Percentiles rank a stretch among this genome's conserved stretches.
phyloP scores from a whole-genome alignment of 2,329 filamentous ascomycete species.

The Monilinia laxa region DNA sequence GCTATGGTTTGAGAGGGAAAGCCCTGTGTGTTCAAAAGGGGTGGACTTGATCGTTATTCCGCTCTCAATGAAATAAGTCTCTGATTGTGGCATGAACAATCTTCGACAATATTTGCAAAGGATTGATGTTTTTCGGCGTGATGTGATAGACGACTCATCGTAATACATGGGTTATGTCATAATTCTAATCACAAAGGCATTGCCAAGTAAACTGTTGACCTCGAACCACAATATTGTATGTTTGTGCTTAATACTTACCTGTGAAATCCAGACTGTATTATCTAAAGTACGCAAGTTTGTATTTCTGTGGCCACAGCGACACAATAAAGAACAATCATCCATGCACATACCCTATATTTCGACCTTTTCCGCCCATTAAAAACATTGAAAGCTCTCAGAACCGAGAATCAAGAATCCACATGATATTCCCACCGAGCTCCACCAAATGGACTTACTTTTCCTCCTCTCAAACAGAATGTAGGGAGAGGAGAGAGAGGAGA shows the following conservation, averaged over 20 bases:
- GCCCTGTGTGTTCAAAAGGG: conserved; percentile 80
- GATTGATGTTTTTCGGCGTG: conserved; percentile 11
- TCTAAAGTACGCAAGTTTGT: not conserved
- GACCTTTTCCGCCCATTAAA: too few relatives aligned
- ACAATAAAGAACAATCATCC: not conserved
- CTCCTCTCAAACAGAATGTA: too few relatives aligned
- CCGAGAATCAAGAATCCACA: too few relatives aligned
- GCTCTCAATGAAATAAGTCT: conserved; percentile 23
- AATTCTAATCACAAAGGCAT: conserved; percentile 15
- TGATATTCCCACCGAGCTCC: too few relatives aligned
- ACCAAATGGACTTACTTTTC: too few relatives aligned
- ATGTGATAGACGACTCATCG: not conserved
- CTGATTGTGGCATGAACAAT: conserved; percentile 18
- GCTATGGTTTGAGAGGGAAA: conserved; percentile 72
- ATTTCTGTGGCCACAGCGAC: not conserved
- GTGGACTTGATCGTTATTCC: conserved; percentile 28
- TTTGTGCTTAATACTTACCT: conserved; percentile 3
- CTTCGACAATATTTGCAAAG: conserved; percentile 18
- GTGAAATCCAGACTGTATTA: not conserved
- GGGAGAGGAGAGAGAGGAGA: too few relatives aligned
- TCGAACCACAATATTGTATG: conserved; percentile 4
- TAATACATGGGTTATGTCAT: conserved; percentile 15
- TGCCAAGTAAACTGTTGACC: not conserved
- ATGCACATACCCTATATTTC: too few relatives aligned
- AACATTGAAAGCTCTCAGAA: too few relatives aligned